Percentiles rank a stretch among this genome's conserved stretches.
phyloP scores from a whole-genome alignment of 2,329 filamentous ascomycete species.

The Colletotrichum aenigma region DNA sequence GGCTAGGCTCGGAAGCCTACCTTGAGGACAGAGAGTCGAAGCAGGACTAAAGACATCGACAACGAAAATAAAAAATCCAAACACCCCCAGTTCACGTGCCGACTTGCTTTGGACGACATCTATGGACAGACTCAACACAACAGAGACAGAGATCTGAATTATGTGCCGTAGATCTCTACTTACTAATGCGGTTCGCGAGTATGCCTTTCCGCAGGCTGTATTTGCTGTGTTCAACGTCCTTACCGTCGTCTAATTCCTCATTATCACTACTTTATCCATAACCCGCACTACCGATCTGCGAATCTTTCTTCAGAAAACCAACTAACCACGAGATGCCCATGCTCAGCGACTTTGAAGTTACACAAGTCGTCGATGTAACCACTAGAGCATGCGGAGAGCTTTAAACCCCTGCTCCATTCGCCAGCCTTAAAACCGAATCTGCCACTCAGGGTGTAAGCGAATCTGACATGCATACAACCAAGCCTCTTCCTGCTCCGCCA shows the following conservation, averaged over 20 bases:
- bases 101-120: fast-evolving
- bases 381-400: background rate
- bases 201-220: too few relatives aligned
- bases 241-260: background rate
- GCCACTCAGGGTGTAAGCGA: background rate
- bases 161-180: too few relatives aligned
- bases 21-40: background rate
- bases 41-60: background rate
- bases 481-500: background rate
- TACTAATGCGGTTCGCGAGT: too few relatives aligned
- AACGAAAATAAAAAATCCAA: background rate
- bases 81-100: background rate
- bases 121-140: background rate
- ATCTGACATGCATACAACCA: background rate
- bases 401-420: background rate
- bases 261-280: background rate
- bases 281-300: too few relatives aligned
- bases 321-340: background rate
- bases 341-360: background rate
- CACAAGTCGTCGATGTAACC: background rate
- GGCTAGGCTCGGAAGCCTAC: background rate
- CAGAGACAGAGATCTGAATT: too few relatives aligned
- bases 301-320: background rate
- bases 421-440: background rate
- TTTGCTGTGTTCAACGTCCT: too few relatives aligned